Conservation (phyloP, 306 rosid species). For the Psophocarpus tetragonolobus region DNA sequence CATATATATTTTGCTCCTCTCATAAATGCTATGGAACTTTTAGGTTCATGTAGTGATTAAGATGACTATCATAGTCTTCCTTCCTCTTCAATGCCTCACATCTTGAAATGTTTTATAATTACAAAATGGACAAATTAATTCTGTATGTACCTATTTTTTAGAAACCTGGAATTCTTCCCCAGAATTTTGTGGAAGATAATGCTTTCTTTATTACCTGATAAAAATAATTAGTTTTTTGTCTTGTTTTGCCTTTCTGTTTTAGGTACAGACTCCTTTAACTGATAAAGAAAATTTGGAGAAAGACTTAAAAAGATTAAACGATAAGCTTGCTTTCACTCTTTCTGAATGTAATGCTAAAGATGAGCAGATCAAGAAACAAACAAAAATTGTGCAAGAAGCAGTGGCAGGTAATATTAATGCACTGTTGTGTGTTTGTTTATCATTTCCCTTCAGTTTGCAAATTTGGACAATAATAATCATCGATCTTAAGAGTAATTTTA, state of each 20-base stretch:
- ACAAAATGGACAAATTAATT: not conserved
- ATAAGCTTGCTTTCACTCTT: slow-evolving; percentile 64
- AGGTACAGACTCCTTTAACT: slow-evolving; percentile 50
- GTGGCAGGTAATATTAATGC: slow-evolving; percentile 56
- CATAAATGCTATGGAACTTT: not conserved
- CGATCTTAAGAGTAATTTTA: slow-evolving; percentile 12
- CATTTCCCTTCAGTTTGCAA: not conserved
- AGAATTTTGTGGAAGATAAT: not conserved
- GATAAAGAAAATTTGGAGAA: slow-evolving; percentile 78
- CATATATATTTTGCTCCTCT: not conserved
- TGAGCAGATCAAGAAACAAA: slow-evolving; percentile 76
- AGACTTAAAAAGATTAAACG: slow-evolving; percentile 58
- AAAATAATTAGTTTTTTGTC: not conserved
- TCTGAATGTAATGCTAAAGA: slow-evolving; percentile 68
- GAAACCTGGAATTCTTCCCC: not conserved
- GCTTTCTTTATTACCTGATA: not conserved
- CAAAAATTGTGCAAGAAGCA: slow-evolving; percentile 75
- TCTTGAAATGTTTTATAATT: slow-evolving; percentile 16
- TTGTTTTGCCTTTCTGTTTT: slow-evolving; percentile 24
- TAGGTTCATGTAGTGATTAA: slow-evolving; percentile 3
- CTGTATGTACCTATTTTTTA: not conserved
- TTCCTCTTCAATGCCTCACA: not conserved
- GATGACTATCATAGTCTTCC: not conserved
- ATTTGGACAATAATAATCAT: not conserved
- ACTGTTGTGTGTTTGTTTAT: not conserved